Evolutionary conservation across 225 moss, liverwort and hornwort genomes (phyloP).

Genomic region (Pleurozium schreberi): DNA sequence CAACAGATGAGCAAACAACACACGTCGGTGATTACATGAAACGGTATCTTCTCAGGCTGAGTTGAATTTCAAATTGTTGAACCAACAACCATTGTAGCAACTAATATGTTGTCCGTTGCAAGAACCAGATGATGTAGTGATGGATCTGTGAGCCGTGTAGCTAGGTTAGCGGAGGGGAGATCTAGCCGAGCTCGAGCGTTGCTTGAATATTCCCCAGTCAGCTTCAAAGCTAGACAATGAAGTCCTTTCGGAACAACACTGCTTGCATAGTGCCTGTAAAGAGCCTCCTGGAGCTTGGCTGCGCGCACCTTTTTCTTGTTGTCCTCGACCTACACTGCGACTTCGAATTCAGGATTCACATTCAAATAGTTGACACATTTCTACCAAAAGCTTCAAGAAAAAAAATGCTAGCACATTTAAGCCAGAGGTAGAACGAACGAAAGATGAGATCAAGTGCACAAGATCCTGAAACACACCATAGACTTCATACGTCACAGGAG

Average conservation of each 20-base stretch:
- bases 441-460: background rate
- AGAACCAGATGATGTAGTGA: slow-evolving; percentile 66
- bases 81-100: slow-evolving; percentile 77
- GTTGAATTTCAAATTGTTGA: slow-evolving; percentile 66
- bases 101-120: slow-evolving; percentile 87
- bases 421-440: background rate
- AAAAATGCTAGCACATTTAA: background rate
- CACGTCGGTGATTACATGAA: slow-evolving; percentile 95
- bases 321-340: slow-evolving; percentile 49
- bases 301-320: slow-evolving; percentile 77
- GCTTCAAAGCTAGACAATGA: slow-evolving; percentile 78
- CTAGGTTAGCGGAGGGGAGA: slow-evolving; percentile 82
- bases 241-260: slow-evolving; percentile 94
- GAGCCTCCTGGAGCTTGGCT: slow-evolving; percentile 88
- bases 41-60: slow-evolving; percentile 76
- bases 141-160: slow-evolving; percentile 67
- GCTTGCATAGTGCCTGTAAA: slow-evolving; percentile 89
- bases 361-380: background rate
- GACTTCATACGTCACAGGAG: slow-evolving; percentile 60
- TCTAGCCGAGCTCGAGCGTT: slow-evolving; percentile 83
- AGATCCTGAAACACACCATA: slow-evolving; percentile 28
- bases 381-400: background rate
- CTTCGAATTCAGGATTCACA: background rate
- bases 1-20: no score
- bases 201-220: slow-evolving; percentile 85